Evolutionary conservation across 352 stramenopile genomes (phyloP), one percentile per base, ranked within the genome.

Genomic region (Elongisporangium prolatum): DNA sequence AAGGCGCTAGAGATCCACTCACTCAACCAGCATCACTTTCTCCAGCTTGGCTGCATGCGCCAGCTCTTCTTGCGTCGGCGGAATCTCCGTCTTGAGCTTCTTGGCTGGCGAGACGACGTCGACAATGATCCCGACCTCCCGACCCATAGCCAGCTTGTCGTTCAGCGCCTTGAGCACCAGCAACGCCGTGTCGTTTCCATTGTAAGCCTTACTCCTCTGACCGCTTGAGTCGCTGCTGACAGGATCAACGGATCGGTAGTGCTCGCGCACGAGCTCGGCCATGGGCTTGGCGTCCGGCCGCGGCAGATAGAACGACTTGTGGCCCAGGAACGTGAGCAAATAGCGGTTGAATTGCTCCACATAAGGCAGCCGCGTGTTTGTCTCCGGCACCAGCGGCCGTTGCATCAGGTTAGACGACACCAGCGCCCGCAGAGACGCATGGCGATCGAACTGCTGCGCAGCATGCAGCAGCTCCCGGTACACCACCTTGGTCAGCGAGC

Each of bases 291-390:
- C 71, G 28, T 58, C 25, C 3, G 28, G 6, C 21, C 73, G 82
- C 22, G 85, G 85, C 63, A 90, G 21, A 64, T 93, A 94, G 60
- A 89, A 89, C 53, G 82, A 77, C 17, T 63, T 64, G 60, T 75
- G 68, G 21, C 72, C 65, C 21, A 88, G 72, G 61, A 74, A 92
- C 18, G 70, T 63, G 49, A 75, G 49, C 38, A 92, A 57, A 9
- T 57, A 57, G 50, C 74, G 74, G 62, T 92, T 90, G 56, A 80
- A 88, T n/a, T 68, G 61, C 44, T 88, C 76, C 17, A 77, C 62
- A 62, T 91, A 80, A 51, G 70, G 71, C 61, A 84, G 52, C 20
- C 64, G 75, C 55, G 70, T 61, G 25, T 51, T 74, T 9, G 68
- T 69, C 38, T 48, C 58, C 13, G 61, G 58, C 21, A 57, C 44